Evolutionary conservation across 345 rosid genomes (phyloP).

Genomic region (Pseudoturritis turrita): DNA sequence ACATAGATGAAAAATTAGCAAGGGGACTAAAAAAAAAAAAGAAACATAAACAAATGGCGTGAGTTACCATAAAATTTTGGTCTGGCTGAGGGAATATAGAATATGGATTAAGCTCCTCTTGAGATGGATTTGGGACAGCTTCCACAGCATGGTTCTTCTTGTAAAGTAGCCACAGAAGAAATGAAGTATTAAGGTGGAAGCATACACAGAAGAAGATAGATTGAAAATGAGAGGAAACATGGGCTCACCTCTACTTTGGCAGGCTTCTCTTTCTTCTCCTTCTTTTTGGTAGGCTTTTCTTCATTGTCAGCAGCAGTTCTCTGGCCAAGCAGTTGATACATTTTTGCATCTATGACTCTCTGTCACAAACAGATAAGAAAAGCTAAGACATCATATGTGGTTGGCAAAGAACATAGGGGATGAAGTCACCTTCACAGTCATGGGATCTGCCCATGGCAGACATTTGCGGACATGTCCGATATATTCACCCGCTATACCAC

Average conservation of each 20-base stretch:
- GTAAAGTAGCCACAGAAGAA: conserved; percentile 27
- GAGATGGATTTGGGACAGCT: conserved; percentile 55
- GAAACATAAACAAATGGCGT: neutral
- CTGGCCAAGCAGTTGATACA: conserved; percentile 66
- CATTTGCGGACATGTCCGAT: conserved; percentile 51
- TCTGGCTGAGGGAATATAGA: conserved; percentile 74
- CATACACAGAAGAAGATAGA: neutral
- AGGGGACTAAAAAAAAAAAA: neutral
- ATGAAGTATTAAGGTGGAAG: neutral
- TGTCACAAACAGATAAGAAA: conserved; percentile 12
- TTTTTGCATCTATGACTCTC: conserved; percentile 62
- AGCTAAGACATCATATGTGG: no score
- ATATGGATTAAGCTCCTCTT: conserved; percentile 90
- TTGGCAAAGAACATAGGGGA: neutral
- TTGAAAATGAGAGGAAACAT: neutral
- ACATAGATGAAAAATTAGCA: neutral
- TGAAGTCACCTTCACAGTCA: conserved; percentile 57
- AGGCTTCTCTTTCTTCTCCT: no score
- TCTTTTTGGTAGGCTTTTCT: conserved; percentile 59
- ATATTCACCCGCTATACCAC: conserved; percentile 51
- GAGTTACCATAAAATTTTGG: conserved; percentile 79
- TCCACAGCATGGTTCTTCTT: conserved; percentile 54
- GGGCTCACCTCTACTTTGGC: conserved; percentile 54
- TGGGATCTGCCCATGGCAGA: conserved; percentile 82
- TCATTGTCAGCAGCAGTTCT: conserved; percentile 74